Base-by-base conservation (phyloP, 306 rosid species). In the Sechiopsis laciniata region DNA sequence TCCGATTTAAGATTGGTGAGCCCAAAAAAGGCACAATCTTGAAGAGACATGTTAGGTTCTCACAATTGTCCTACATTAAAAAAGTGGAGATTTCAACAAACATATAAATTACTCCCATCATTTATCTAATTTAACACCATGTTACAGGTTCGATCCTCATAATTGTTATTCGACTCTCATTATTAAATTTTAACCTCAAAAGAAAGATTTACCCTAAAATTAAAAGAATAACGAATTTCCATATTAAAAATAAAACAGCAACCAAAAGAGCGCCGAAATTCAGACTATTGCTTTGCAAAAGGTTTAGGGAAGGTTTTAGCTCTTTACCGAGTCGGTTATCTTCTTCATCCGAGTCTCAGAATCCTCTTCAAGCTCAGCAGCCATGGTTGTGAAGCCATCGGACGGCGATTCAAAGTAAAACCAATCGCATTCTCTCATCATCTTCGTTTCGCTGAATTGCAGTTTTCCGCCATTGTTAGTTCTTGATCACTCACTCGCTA, bases 341-440 rank as follows among this genome's bases (percentile, higher is more conserved):
- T 8, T 64, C 2, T 64, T 64, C 70, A 1, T 37, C 4, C 20
- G 51, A 35, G 8, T 37, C 52, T 35, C 51, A 6, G 55, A 64
- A 40, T 42, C 32, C 2, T 0, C 9, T 10, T 10, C 57, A 15
- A 68, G 8, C 45, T 69, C 14, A 48, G 73, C 21, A 69, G 58
- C 74, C 29, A 72, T 55, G 76, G 76, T 55, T 7, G 53, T 72
- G 52, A 35, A 72, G 65, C 65, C 62, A 7, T 12, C 42, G 29
- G 76, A 19, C 42, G 35, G 37, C 37, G 54, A 0, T 72, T 72
- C 52, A 6, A 72, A 55, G 65, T 29, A 19, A 72, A 55, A 3
- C 54, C 29, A 55, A 11, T 19, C 54, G 53, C 48, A 72, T 57
- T 72, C 29, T 54, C 53, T 72, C 66, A 52, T n/a, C n/a, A 45